These are phyloP conservation scores for Naganishia onofrii DNA, from an alignment of 768 basidiomycete species.

Conservation along the genomic window DNA sequence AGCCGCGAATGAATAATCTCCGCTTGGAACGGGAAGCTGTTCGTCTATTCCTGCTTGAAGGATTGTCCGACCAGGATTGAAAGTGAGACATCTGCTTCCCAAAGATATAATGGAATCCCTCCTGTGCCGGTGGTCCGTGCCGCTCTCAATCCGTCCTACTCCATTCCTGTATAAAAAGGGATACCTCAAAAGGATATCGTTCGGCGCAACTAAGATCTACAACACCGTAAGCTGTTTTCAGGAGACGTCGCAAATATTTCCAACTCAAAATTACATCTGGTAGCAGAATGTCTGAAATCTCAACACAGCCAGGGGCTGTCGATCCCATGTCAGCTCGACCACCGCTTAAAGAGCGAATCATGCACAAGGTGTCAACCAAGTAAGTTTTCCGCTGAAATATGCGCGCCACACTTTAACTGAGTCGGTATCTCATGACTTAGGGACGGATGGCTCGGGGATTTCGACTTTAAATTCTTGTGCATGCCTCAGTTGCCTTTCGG, in stretches of 20 bases:
- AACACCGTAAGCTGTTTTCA: too few species aligned
- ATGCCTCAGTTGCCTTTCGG: constrained; percentile 66
- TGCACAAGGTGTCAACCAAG: constrained; percentile 26
- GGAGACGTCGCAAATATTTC: not conserved
- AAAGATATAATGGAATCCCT: not conserved
- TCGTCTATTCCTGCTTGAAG: not conserved
- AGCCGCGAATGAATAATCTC: constrained; percentile 15
- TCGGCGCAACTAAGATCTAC: not conserved
- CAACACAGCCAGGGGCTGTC: constrained; percentile 22
- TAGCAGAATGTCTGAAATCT: constrained; percentile 21
- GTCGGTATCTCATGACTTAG: not conserved
- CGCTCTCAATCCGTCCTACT: not conserved
- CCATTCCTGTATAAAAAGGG: not conserved
- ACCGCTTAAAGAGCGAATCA: constrained; percentile 12
- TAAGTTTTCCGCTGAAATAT: too few species aligned
- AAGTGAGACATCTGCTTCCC: constrained; percentile 18
- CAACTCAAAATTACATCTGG: not conserved
- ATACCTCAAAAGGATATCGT: too few species aligned
- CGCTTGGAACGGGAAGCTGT: constrained; percentile 8
- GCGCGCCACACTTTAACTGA: not conserved
- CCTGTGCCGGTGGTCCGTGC: too few species aligned
- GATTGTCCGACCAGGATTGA: constrained; percentile 6
- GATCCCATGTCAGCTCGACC: constrained; percentile 28
- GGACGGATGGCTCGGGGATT: constrained; percentile 79
- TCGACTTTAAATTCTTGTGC: constrained; percentile 72